Evolutionary conservation across 495 filamentous ascomycete species (phyloP), one percentile per base, ranked within the genome.

Genomic region (Articulospora tetracladia): DNA sequence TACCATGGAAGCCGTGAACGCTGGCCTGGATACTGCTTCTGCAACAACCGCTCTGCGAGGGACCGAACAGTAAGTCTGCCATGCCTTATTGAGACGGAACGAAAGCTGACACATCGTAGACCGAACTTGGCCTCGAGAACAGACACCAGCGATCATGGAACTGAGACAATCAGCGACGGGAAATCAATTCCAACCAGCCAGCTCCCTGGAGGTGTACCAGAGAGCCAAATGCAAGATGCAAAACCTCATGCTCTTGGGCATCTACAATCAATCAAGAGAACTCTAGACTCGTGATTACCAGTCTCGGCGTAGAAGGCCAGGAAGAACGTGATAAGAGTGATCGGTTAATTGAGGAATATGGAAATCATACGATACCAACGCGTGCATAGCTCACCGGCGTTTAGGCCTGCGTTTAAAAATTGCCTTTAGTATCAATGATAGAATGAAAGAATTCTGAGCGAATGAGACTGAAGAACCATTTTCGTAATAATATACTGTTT

Each of bases 11-110:
- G 56, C 53, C 6, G 34, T 68, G 19, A 68, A 68, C 46, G 25
- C 19, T 0, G 62, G 66, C 1, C 52, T 68, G 8, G 62, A 68
- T 54, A 65, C 66, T 28, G 62, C 66, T 49, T 49, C 51, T 32
- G 32, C 52, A 8, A 68, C 66, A 0, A 65, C 57, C 1, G 11
- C 54, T 1, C 39, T 63, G 28, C 32, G 58, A 22, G 60, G 54
- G 8, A 30, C 30, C 12, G 51, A 59, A 30, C 22, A 41, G 58
- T 65, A 49, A 59, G 55, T 60, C 19, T 22, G 2, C 25, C 4
- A 32, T 44, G 11, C 23, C 59, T 32, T 17, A 27, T 24, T 36
- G 17, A 59, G 11, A 15, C 6, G 27, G 24, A 7, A 47, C n/a
- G 23, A 6, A 20, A 30, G 20, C 25, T n/a, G 51, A 24, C 2